Conservation (phyloP, 805 yeast species). For the Spathaspora passalidarum region DNA sequence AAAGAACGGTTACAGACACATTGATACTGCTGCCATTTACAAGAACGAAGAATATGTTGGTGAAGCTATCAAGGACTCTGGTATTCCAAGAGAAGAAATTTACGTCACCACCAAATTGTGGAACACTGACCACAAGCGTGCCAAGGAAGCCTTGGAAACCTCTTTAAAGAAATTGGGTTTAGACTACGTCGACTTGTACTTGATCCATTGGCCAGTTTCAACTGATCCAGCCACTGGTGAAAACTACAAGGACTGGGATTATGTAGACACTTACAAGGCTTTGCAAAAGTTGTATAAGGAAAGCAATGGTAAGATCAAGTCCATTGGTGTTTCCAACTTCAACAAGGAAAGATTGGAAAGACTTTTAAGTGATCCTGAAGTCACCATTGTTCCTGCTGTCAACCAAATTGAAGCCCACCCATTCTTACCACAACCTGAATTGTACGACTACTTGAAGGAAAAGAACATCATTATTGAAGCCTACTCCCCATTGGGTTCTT, state of each 20-base stretch:
- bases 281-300: constrained; percentile 40
- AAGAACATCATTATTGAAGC: constrained; percentile 58
- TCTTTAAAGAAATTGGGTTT: constrained; percentile 62
- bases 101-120: constrained; percentile 73
- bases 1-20: constrained; percentile 68
- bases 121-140: constrained; percentile 51
- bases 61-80: constrained; percentile 49
- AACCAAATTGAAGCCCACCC: constrained; percentile 75
- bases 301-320: constrained; percentile 52
- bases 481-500: constrained; percentile 47
- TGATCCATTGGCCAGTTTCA: constrained; percentile 76
- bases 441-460: constrained; percentile 52
- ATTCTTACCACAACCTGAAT: constrained; percentile 41
- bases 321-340: constrained; percentile 79
- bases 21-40: constrained; percentile 74
- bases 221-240: constrained; percentile 36
- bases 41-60: constrained; percentile 67
- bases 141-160: constrained; percentile 50
- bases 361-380: constrained; percentile 47
- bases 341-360: constrained; percentile 42
- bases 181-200: constrained; percentile 75
- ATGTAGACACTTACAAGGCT: constrained; percentile 42
- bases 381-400: constrained; percentile 58
- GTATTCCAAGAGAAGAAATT: constrained; percentile 60
- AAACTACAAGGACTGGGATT: constrained; percentile 23